phyloP scores from a whole-genome alignment of 2,329 filamentous ascomycete species.

The Curvularia sp. region DNA sequence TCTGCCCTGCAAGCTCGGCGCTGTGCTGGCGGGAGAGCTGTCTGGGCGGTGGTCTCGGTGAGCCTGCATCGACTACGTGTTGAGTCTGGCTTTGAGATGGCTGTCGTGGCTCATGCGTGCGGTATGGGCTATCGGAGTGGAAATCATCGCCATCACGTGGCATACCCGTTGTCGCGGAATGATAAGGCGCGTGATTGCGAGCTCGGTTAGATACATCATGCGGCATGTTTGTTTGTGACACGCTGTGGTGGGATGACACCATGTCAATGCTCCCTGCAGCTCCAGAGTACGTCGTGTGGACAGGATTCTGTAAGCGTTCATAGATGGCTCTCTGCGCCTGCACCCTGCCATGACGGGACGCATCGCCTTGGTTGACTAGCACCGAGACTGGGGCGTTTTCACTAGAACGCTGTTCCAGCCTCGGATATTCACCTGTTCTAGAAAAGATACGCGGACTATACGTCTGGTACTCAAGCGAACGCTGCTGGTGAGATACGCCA shows the following conservation, averaged over 20 bases:
- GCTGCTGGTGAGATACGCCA: neutral
- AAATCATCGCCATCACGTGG: conserved; percentile 11
- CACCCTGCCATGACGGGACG: conserved; percentile 17
- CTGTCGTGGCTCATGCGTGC: neutral
- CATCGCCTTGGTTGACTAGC: conserved; percentile 1
- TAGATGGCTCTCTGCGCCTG: conserved; percentile 27
- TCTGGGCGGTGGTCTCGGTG: conserved; percentile 15
- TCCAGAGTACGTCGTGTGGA: conserved; percentile 11
- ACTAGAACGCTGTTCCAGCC: conserved; percentile 30
- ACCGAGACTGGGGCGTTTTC: conserved; percentile 30
- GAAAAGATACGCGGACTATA: conserved; percentile 3
- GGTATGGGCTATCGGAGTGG: conserved; percentile 16
- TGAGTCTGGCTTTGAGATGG: neutral
- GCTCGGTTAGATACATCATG: conserved; percentile 24
- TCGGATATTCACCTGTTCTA: conserved; percentile 11
- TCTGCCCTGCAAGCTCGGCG: neutral
- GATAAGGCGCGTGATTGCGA: conserved; percentile 8
- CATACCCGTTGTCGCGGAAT: neutral
- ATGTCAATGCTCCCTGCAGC: conserved; percentile 8
- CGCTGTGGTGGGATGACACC: conserved; percentile 17
- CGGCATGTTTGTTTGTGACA: conserved; percentile 19
- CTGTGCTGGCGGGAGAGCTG: conserved; percentile 10
- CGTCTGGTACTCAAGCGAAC: neutral
- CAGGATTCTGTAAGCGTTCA: conserved; percentile 24
- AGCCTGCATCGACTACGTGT: neutral